Base-by-base conservation (phyloP, 2,329 filamentous ascomycete species). In the Colletotrichum sp. region DNA sequence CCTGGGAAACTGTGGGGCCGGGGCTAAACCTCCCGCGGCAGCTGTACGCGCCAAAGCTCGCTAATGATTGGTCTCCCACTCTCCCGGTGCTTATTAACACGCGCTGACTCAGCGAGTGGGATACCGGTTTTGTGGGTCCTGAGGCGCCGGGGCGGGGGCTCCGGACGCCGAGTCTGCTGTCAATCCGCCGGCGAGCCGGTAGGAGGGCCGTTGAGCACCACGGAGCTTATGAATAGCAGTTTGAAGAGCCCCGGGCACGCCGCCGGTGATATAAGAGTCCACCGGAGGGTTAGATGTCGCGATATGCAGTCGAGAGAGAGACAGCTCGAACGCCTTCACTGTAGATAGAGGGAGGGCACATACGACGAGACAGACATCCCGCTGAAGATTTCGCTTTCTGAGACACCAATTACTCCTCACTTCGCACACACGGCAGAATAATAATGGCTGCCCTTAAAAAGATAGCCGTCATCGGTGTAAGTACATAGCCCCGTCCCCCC, bases 81-180 rank as follows among this genome's bases (percentile, higher is more conserved):
- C 8, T 71, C n/a, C 32, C 30, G 24, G 39, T 9, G n/a, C 34
- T 71, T 62, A 34, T n/a, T 67, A 49, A 52, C 28, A 10, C 10
- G 12, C 8, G 12, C 30, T 67, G 69, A 75, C 62, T 72, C 28
- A 44, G 68, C 60, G n/a, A 30, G 72, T 75, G 52, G 72, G 72
- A 72, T 75, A 16, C 69, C 69, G 69, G 39, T 66, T 30, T 28
- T 39, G 52, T 55, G 68, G 62, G 36, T 6, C 55, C 24, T 16
- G 3, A 3, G 2, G 8, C 34, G 13, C 68, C 69, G 72, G 69
- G 6, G 36, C 68, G 72, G 49, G 69, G 36, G 13, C 36, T 7
- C 62, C 62, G 72, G 66, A 16, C 59, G 59, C 71, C 71, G 71
- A 74, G 21, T 49, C 8, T 67, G 24, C 36, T 36, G 3, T 21